Evolutionary conservation across 768 basidiomycete genomes (phyloP), one percentile per base, ranked within the genome.

Genomic region (Tulasnella sp.): DNA sequence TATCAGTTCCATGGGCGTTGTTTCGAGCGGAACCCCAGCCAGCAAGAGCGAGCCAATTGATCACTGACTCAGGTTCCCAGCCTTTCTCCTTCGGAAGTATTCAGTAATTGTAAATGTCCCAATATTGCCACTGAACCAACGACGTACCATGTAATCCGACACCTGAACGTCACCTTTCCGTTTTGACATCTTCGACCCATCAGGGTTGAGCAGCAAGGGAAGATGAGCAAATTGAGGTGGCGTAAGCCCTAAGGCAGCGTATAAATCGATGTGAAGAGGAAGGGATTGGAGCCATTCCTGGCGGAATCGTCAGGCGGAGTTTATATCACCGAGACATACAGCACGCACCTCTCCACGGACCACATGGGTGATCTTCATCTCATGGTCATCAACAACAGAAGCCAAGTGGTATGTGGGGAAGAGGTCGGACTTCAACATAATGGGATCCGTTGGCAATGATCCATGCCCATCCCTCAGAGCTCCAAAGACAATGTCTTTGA

Each of bases 391-490:
- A 0, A 94, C 89, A 0, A 98, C 89, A 19, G 83, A 92, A 0
- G 96, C 94, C 4, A 99, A 77, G 62, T 98, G 96, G 66, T 99
- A 99, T 0, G 94, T 98, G 4, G 96, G 96, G 67, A 86, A 94
- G 1, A 80, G 72, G 67, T 99, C 96, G 0, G 86, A 83, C 68
- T 99, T 98, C 59, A 98, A 73, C 3, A 98, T 72, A 42, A 98
- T 79, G 21, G 92, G 90, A 66, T 99, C 96, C 2, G 90, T 93
- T 1, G 83, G 80, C 4, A 87, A 69, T 1, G 85, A 89, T 9
- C 78, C 78, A 63, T 85, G 84, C 0, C 84, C 82, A 66, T 88
- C 88, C 60, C 75, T 79, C 35, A 86, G 66, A 25, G 72, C 66
- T 1, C 86, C 86, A 65, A 92, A 94, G 6, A 94, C 77, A 15